A percentile compares a stretch with the other conserved stretches of the same genome.
Conservation (phyloP, 2,329 filamentous ascomycete genomes). For the Ophiostoma ips region DNA sequence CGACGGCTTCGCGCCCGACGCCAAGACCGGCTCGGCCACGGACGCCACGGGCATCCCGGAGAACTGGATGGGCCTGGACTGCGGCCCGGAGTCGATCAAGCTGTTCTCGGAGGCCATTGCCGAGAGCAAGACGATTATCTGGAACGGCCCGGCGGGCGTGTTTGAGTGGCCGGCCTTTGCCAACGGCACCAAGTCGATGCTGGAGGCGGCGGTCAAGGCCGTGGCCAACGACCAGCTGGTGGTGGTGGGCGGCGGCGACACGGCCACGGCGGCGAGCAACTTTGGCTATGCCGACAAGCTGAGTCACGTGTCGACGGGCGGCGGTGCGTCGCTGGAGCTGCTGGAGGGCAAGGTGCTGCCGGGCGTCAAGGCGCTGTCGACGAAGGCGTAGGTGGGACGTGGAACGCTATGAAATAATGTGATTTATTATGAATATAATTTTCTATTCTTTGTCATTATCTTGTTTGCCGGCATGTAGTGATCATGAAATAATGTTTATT, state of each 20-base stretch:
- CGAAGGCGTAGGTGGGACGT: conserved; percentile 32
- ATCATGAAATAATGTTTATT: too few relatives aligned
- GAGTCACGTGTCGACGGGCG: conserved; percentile 94
- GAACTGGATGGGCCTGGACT: conserved; percentile 96
- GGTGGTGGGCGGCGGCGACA: conserved; percentile 97
- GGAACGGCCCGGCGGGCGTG: conserved; percentile 95
- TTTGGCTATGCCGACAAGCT: conserved; percentile 93
- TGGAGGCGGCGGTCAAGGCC: conserved; percentile 75
- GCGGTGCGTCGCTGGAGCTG: conserved; percentile 87
- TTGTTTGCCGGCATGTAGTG: too few relatives aligned
- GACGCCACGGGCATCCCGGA: conserved; percentile 86
- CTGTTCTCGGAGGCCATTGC: conserved; percentile 79
- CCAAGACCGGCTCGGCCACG: conserved; percentile 65
- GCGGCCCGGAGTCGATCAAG: conserved; percentile 75
- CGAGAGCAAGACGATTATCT: conserved; percentile 89
- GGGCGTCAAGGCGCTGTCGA: conserved; percentile 82
- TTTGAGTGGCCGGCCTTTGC: conserved; percentile 96
- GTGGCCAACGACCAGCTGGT: conserved; percentile 73
- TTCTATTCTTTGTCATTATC: too few relatives aligned
- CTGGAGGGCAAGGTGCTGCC: conserved; percentile 97
- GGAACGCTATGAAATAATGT: too few relatives aligned
- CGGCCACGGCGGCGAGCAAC: conserved; percentile 93
- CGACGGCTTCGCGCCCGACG: conserved; percentile 84
- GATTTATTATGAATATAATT: too few relatives aligned
- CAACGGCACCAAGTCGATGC: conserved; percentile 77